These are phyloP conservation scores for Parsonsia alboflavescens DNA, from an alignment of 257 asterid species.

Conservation along the genomic window DNA sequence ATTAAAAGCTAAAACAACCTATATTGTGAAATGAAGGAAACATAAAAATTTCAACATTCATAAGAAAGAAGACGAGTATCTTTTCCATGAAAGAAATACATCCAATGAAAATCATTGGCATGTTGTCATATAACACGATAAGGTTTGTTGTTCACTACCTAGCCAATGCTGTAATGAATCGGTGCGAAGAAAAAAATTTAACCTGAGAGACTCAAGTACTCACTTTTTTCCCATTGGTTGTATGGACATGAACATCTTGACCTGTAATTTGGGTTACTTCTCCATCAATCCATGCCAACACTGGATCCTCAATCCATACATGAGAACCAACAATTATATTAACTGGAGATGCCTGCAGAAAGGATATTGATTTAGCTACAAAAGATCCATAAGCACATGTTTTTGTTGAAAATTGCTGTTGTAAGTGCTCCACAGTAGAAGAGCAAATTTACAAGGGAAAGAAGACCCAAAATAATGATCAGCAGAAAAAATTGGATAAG, in stretches of 20 bases:
- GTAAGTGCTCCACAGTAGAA: neutral
- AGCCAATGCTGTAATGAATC: constrained; percentile 14
- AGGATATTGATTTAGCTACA: constrained; percentile 16
- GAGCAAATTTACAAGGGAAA: neutral
- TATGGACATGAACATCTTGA: constrained; percentile 79
- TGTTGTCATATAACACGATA: neutral
- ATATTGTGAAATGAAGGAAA: no score
- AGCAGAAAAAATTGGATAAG: neutral
- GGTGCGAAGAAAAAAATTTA: constrained; percentile 4
- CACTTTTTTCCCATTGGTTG: constrained; percentile 77
- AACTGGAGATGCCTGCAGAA: constrained; percentile 76
- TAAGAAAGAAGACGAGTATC: neutral
- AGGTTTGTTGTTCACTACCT: constrained; percentile 1
- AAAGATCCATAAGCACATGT: neutral
- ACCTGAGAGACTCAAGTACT: constrained; percentile 21
- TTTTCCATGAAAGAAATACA: neutral
- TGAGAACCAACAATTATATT: constrained; percentile 89
- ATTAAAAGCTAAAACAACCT: no score
- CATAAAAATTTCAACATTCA: neutral
- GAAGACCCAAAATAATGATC: neutral
- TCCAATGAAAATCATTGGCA: neutral
- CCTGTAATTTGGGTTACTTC: constrained; percentile 71
- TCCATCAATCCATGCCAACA: constrained; percentile 95
- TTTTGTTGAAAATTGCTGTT: neutral
- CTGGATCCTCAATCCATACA: constrained; percentile 95